Evolutionary conservation across 2,329 filamentous ascomycete genomes (phyloP).

Genomic region (Sclerotinia nivalis): DNA sequence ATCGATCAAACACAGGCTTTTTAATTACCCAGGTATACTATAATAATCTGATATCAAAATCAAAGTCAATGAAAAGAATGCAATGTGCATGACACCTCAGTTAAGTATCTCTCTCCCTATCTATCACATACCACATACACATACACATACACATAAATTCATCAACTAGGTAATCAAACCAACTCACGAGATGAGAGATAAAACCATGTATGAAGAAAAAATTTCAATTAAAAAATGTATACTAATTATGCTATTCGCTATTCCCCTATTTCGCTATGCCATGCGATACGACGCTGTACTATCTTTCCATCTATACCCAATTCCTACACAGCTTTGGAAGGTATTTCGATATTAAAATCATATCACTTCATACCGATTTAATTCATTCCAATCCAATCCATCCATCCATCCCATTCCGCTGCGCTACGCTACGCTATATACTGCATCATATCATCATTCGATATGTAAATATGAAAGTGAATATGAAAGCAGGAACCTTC

Average conservation of each 20-base stretch:
- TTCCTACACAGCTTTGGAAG: neutral
- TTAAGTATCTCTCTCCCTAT: no score
- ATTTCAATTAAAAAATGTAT: neutral
- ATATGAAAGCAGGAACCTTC: neutral
- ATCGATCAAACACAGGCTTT: neutral
- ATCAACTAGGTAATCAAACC: no score
- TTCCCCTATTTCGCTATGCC: neutral
- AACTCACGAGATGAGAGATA: neutral
- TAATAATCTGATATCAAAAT: neutral
- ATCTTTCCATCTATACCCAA: neutral
- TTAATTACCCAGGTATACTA: neutral
- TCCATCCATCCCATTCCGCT: neutral
- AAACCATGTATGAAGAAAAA: neutral
- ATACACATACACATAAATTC: neutral
- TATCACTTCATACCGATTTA: no score
- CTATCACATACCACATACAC: neutral
- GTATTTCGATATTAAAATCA: neutral
- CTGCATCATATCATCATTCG: neutral
- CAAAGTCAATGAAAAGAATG: neutral
- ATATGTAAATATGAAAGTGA: no score
- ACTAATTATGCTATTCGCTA: neutral
- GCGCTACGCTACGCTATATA: neutral
- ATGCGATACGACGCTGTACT: neutral
- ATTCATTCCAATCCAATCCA: no score
- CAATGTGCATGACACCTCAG: neutral